Evolutionary conservation across 179 eudicot species (phyloP).

Genomic region (Vitellaria paradoxa): DNA sequence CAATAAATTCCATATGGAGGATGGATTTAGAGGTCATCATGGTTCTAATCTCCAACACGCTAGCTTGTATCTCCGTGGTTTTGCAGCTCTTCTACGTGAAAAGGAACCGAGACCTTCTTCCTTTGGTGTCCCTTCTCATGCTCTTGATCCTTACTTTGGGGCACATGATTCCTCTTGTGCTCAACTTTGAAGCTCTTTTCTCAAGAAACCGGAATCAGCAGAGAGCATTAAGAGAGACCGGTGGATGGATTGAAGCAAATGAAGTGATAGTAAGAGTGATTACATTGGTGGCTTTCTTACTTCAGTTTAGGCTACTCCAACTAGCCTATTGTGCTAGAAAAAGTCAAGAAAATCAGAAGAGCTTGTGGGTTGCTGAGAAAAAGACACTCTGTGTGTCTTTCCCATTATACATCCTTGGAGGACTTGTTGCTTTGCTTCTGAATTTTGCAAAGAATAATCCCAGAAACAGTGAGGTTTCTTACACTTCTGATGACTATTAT

Average conservation of each 20-base stretch:
- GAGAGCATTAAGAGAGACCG: constrained; percentile 24
- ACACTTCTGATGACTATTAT: no score
- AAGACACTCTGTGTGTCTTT: constrained; percentile 35
- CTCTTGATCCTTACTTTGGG: constrained; percentile 59
- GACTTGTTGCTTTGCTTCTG: constrained; percentile 34
- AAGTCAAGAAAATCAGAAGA: constrained; percentile 21
- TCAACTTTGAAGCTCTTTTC: constrained; percentile 67
- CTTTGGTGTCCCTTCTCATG: constrained; percentile 59
- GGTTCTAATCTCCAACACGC: constrained; percentile 65
- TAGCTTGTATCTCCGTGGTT: constrained; percentile 52
- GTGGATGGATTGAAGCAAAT: constrained; percentile 60
- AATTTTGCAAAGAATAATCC: constrained; percentile 26
- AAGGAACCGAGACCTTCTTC: constrained; percentile 40
- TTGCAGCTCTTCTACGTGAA: constrained; percentile 57
- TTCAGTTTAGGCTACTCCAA: constrained; percentile 65
- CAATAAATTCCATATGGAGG: constrained; percentile 44
- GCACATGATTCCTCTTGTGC: constrained; percentile 59
- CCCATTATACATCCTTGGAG: constrained; percentile 47
- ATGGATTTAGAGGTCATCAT: constrained; percentile 64
- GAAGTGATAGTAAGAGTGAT: constrained; percentile 60
- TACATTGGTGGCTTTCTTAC: constrained; percentile 64
- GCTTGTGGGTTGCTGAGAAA: constrained; percentile 44
- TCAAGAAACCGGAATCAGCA: constrained; percentile 24
- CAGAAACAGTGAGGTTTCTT: not conserved
- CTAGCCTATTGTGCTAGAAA: constrained; percentile 51